Base-by-base conservation (phyloP, 352 stramenopile genomes). In the Globisporangium radiosum region DNA sequence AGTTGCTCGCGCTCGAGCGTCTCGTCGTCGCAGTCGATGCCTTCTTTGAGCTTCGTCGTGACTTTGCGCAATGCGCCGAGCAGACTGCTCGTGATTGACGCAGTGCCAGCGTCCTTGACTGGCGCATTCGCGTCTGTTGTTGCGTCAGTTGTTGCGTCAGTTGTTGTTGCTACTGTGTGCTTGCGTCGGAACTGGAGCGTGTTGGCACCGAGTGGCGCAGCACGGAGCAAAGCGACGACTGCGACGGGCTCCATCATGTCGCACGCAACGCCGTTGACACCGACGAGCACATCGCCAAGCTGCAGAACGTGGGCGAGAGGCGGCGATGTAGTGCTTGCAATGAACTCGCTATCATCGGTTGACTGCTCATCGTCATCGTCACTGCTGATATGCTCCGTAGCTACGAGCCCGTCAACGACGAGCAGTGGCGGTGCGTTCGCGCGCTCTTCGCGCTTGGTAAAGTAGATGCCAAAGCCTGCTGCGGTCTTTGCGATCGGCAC, bases 31-130 rank as follows among this genome's bases (percentile, higher is more conserved):
- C 64, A 64, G 25, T 85, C 72, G 37, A 83, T 83, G 53, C 84
- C 76, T 52, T 77, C 68, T 54, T 63, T 71, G 62, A 86, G 72
- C 61, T 81, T 81, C 19, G 73, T 76, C 47, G 75, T 85, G 47
- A 89, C 77, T 40, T 83, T 87, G 14, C 56, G 57, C 14, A 87
- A 47, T 17, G 76, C 79, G 7, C 75, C 76, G 38, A 87, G 70
- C 14, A 89, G 59, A 15, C 71, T 71, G 14, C 52, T 66, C 8
- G 70, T 75, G 47, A 81, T 67, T 14, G 55, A 68, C 25, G 62
- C 51, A 0, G 25, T 37, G 2, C 33, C 11, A 9, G 64, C 44
- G 15, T 59, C 43, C 38, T 19, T 51, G 39, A 4, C 52, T 44
- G 9, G 52, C 37, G 17, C 3, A 5, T 56, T n/a, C 6, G n/a